Evolutionary conservation across 2,329 filamentous ascomycete species (phyloP).

Genomic region (Berkeleyomyces basicola): DNA sequence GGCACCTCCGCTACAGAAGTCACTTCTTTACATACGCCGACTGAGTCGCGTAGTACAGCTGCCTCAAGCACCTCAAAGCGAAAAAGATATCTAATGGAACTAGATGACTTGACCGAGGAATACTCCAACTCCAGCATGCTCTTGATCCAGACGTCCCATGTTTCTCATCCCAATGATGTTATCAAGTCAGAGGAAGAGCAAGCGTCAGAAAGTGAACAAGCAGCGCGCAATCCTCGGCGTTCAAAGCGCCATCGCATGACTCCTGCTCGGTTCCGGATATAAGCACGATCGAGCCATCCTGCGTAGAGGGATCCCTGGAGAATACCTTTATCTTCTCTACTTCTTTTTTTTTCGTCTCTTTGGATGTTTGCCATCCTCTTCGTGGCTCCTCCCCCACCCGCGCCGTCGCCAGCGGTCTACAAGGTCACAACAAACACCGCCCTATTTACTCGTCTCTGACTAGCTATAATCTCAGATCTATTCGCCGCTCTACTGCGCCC

Average conservation of each 20-base stretch:
- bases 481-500: too few relatives aligned
- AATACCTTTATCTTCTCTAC: not conserved
- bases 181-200: not conserved
- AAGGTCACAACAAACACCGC: too few relatives aligned
- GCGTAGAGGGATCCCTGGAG: not conserved
- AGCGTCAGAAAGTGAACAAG: not conserved
- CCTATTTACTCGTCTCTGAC: too few relatives aligned
- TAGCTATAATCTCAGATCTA: too few relatives aligned
- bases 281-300: not conserved
- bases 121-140: not conserved
- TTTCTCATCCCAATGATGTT: not conserved
- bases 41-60: too few relatives aligned
- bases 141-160: not conserved
- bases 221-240: not conserved
- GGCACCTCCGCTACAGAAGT: too few relatives aligned
- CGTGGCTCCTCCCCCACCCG: not conserved
- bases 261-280: conserved; percentile 4
- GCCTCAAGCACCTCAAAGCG: too few relatives aligned
- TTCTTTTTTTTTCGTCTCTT: not conserved
- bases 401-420: too few relatives aligned
- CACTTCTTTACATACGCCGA: too few relatives aligned
- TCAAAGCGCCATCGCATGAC: conserved; percentile 5
- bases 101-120: not conserved
- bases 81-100: not conserved
- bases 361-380: not conserved